Conservation (phyloP, 192 early-diverging fungal species). For the Phlyctochytrium bullatum region DNA sequence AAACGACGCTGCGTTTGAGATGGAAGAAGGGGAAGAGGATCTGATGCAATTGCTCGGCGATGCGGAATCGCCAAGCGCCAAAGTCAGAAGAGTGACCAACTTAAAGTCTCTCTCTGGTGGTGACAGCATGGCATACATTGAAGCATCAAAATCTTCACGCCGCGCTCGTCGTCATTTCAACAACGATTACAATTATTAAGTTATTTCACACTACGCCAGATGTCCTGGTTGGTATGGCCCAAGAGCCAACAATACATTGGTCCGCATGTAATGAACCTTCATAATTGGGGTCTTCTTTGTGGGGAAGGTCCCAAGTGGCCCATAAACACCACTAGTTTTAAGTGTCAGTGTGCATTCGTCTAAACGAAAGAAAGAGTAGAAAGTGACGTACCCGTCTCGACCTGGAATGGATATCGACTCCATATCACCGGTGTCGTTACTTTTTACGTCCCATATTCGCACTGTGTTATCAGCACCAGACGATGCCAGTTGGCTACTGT, state of each 20-base stretch:
- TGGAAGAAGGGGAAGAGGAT: slow-evolving; percentile 62
- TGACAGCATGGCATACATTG: slow-evolving; percentile 93
- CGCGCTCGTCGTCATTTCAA: background rate
- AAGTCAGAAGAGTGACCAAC: slow-evolving; percentile 32
- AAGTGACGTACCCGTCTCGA: background rate
- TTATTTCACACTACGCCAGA: too few species aligned
- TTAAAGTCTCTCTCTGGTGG: slow-evolving; percentile 83
- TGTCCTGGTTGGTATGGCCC: too few species aligned
- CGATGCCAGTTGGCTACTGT: slow-evolving; percentile 77
- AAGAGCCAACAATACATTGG: slow-evolving; percentile 81
- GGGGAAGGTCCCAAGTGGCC: slow-evolving; percentile 70
- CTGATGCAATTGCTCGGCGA: slow-evolving; percentile 53
- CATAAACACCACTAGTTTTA: slow-evolving; percentile 9
- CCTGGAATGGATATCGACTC: slow-evolving; percentile 3
- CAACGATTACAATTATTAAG: background rate
- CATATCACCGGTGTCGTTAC: slow-evolving; percentile 36
- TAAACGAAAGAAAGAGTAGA: slow-evolving; percentile 19
- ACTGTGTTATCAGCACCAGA: slow-evolving; percentile 88
- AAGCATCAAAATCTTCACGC: slow-evolving; percentile 22
- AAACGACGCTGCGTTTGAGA: slow-evolving; percentile 51
- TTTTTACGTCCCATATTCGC: slow-evolving; percentile 83
- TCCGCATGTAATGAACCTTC: slow-evolving; percentile 75
- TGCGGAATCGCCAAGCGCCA: slow-evolving; percentile 24
- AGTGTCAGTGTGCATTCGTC: slow-evolving; percentile 38
- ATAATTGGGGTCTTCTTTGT: slow-evolving; percentile 94